phyloP scores from a whole-genome alignment of 176 grass and related monocot genomes.

The Alloteropsis semialata region DNA sequence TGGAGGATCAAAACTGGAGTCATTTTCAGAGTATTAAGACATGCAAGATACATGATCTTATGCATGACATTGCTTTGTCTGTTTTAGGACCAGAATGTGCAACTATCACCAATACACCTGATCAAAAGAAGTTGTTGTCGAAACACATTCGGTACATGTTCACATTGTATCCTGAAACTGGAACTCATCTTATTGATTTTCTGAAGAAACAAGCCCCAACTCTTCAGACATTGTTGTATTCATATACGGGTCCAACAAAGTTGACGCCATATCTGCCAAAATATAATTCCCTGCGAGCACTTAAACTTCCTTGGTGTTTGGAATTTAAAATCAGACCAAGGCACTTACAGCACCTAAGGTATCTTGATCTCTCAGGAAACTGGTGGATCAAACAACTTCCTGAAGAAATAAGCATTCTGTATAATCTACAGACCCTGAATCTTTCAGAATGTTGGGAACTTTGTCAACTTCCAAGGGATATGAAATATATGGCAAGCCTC shows the following conservation, averaged over 20 bases:
- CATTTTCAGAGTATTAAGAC: background rate
- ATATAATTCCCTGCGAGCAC: background rate
- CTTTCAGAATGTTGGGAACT: accelerated
- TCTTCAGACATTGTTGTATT: background rate
- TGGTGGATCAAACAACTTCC: background rate
- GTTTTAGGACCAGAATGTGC: background rate
- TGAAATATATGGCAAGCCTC: conserved; percentile 22
- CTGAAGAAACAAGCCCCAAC: background rate
- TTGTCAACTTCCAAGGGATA: conserved; percentile 13
- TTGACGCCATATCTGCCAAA: background rate
- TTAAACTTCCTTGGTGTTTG: accelerated
- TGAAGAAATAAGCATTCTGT: background rate
- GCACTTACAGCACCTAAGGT: background rate
- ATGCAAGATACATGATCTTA: background rate
- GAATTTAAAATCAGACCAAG: background rate
- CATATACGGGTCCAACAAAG: accelerated
- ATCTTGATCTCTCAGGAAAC: background rate
- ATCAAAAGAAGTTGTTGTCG: background rate
- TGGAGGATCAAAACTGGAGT: background rate
- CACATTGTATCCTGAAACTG: background rate
- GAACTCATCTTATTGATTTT: background rate
- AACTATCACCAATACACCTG: background rate
- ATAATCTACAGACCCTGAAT: background rate
- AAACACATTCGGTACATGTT: background rate
- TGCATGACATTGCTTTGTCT: background rate